phyloP scores from a whole-genome alignment of 176 grass and related monocot species.

The Chrysopogon serrulatus region DNA sequence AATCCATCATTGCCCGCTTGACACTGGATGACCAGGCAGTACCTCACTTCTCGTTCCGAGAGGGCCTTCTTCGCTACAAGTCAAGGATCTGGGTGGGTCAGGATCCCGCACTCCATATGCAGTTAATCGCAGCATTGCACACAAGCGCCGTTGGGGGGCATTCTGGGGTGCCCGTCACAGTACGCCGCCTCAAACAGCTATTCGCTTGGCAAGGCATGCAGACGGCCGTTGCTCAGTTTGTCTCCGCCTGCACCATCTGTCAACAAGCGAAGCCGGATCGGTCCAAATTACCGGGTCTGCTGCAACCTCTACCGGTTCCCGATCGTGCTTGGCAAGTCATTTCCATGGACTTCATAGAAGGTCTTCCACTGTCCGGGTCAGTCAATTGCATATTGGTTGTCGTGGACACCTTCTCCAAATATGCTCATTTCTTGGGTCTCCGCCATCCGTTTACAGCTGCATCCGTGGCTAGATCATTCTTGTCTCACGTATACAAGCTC shows the following conservation, averaged over 20 bases:
- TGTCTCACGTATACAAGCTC: rapidly evolving
- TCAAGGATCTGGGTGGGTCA: no score
- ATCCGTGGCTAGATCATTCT: rapidly evolving
- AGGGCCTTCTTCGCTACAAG: no score
- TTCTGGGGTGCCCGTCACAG: no score
- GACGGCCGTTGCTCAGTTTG: rapidly evolving
- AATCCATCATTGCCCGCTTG: no score
- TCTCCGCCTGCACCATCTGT: neutral
- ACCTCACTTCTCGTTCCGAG: no score
- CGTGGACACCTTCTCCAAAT: neutral
- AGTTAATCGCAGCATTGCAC: no score
- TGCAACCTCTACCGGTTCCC: neutral
- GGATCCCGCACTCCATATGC: no score
- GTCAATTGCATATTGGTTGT: neutral
- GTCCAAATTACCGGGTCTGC: rapidly evolving
- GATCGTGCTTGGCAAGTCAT: neutral
- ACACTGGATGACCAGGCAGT: no score
- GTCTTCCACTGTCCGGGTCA: rapidly evolving
- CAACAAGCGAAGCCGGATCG: neutral
- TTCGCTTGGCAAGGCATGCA: neutral
- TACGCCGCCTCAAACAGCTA: neutral
- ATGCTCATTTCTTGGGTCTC: neutral
- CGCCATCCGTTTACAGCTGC: neutral
- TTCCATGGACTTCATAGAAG: neutral
- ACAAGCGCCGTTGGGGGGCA: no score